These are phyloP conservation scores for Acer yangbiense DNA, from an alignment of 345 rosid species.

Conservation along the genomic window DNA sequence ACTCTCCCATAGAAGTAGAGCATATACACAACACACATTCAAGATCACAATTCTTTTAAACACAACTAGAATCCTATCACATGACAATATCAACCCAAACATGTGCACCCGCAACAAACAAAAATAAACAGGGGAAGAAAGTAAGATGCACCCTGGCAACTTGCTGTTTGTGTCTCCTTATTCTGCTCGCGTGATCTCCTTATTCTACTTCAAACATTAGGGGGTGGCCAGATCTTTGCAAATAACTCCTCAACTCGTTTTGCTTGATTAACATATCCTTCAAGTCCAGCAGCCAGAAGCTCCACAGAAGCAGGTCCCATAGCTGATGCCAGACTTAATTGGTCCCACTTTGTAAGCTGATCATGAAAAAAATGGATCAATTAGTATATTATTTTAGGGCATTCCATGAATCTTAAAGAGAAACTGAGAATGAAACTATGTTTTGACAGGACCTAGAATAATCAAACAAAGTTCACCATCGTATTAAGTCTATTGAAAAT, in stretches of 20 bases:
- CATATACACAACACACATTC: background rate
- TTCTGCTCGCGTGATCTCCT: slow-evolving; percentile 11
- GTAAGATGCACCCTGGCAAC: background rate
- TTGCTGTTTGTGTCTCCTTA: slow-evolving; percentile 28
- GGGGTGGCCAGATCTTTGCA: slow-evolving; percentile 97
- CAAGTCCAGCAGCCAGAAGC: slow-evolving; percentile 78
- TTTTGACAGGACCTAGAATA: background rate
- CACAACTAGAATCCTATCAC: background rate
- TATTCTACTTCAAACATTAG: slow-evolving; percentile 56
- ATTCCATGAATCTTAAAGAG: background rate
- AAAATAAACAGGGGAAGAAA: background rate
- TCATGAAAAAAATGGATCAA: slow-evolving; percentile 13
- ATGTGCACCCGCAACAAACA: background rate
- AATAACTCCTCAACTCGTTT: slow-evolving; percentile 78
- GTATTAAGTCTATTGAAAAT: background rate
- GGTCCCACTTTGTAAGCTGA: slow-evolving; percentile 87
- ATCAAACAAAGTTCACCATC: background rate
- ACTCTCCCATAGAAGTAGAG: background rate
- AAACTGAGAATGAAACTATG: background rate
- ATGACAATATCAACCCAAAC: background rate
- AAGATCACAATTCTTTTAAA: background rate
- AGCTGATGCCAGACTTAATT: slow-evolving; percentile 69
- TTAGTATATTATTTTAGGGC: background rate
- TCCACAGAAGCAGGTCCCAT: slow-evolving; percentile 95
- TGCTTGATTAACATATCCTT: slow-evolving; percentile 71